Percentiles rank a stretch among this genome's conserved stretches.
These are phyloP conservation scores for Massariosphaeria phaeospora DNA, from an alignment of 495 filamentous ascomycete species.

Conservation along the genomic window DNA sequence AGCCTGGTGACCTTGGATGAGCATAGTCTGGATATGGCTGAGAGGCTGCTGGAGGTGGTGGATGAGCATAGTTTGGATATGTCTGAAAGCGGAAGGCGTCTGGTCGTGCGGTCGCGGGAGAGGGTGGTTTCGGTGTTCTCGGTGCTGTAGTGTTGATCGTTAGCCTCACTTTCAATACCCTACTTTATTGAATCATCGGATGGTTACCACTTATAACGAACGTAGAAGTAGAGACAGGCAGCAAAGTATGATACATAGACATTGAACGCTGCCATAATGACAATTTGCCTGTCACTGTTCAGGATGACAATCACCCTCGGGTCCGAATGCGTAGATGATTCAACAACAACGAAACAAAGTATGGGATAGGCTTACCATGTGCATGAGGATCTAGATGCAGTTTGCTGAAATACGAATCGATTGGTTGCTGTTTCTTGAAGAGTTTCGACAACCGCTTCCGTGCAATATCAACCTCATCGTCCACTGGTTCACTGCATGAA, in stretches of 20 bases:
- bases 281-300: too few species aligned
- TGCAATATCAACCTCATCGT: slow-evolving; percentile 18
- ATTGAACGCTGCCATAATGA: too few species aligned
- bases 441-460: slow-evolving; percentile 16
- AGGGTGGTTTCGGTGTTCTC: too few species aligned
- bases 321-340: too few species aligned
- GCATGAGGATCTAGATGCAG: slow-evolving; percentile 14
- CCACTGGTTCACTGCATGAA: slow-evolving; percentile 3
- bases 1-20: slow-evolving; percentile 10
- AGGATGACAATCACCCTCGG: too few species aligned
- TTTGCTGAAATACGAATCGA: slow-evolving; percentile 25
- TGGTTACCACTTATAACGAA: too few species aligned
- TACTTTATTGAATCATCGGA: too few species aligned
- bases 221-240: too few species aligned
- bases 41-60: too few species aligned
- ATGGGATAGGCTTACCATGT: slow-evolving; percentile 1
- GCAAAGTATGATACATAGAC: too few species aligned
- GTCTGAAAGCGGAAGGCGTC: slow-evolving; percentile 1
- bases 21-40: not conserved
- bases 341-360: too few species aligned
- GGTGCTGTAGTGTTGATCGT: slow-evolving; percentile 4
- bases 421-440: slow-evolving; percentile 28
- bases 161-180: too few species aligned
- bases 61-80: slow-evolving; percentile 2
- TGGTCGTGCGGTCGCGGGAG: slow-evolving; percentile 11